Conservation (phyloP, 2,329 filamentous ascomycete species). For the Exophiala sp. region DNA sequence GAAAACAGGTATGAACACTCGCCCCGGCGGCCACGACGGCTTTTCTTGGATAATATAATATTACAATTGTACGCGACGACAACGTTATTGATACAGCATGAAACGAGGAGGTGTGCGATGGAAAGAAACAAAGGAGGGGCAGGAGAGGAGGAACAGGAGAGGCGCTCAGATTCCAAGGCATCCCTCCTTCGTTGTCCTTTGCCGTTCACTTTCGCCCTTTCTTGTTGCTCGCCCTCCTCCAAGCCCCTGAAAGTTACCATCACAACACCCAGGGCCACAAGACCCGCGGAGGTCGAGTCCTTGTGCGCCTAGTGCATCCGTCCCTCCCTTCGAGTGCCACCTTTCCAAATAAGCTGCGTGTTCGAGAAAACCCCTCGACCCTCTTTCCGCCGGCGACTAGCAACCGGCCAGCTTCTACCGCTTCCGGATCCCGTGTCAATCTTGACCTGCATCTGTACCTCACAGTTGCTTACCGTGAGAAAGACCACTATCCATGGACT, state of each 20-base stretch:
- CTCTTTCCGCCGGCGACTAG: neutral
- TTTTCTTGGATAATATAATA: slow-evolving; percentile 3
- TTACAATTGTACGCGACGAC: slow-evolving; percentile 12
- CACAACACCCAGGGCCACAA: slow-evolving; percentile 4
- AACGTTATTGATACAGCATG: slow-evolving; percentile 4
- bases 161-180: slow-evolving; percentile 9
- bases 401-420: slow-evolving; percentile 4
- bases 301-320: slow-evolving; percentile 5
- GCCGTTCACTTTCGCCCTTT: slow-evolving; percentile 37
- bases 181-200: slow-evolving; percentile 5
- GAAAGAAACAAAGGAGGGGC: slow-evolving; percentile 18
- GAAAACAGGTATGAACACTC: neutral
- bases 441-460: no score
- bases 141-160: slow-evolving; percentile 2
- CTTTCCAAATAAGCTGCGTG: neutral
- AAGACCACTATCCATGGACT: neutral
- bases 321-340: slow-evolving; percentile 4
- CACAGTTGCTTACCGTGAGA: no score
- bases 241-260: slow-evolving; percentile 16
- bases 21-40: neutral
- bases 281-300: slow-evolving; percentile 9
- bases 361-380: slow-evolving; percentile 12
- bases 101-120: slow-evolving; percentile 9
- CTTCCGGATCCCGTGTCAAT: slow-evolving; percentile 6
- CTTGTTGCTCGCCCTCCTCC: slow-evolving; percentile 6